phyloP scores from a whole-genome alignment of 768 basidiomycete genomes.

The Lactarius psammicola region DNA sequence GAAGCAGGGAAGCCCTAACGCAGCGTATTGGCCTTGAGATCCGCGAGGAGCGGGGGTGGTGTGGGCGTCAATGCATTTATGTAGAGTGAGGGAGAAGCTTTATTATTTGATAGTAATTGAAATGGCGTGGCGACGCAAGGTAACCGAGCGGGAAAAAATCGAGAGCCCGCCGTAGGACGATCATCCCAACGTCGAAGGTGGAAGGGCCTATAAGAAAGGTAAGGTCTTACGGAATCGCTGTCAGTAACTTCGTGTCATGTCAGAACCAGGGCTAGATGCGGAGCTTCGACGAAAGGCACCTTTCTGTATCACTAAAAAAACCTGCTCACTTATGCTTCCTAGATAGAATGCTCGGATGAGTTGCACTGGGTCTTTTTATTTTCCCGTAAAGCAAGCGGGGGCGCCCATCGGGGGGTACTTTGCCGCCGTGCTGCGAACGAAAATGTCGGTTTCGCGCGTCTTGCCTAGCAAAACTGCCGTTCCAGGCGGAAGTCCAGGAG shows the following conservation, averaged over 20 bases:
- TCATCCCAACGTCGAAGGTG: neutral
- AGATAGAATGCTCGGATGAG: slow-evolving; percentile 18
- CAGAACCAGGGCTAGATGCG: neutral
- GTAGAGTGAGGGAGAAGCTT: neutral
- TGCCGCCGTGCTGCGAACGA: slow-evolving; percentile 16
- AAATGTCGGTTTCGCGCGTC: slow-evolving; percentile 25
- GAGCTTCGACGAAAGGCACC: slow-evolving; percentile 5
- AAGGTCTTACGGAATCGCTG: neutral
- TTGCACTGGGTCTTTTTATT: slow-evolving; percentile 10
- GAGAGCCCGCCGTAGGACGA: neutral
- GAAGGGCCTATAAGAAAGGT: neutral
- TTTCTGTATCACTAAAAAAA: slow-evolving; percentile 3
- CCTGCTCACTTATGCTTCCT: slow-evolving; percentile 21
- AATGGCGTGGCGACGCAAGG: neutral
- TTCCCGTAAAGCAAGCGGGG: slow-evolving; percentile 2
- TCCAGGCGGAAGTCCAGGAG: neutral
- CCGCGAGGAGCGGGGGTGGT: neutral
- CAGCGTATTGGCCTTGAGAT: neutral
- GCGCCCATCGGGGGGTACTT: neutral
- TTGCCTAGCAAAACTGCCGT: slow-evolving; percentile 23
- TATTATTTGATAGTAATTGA: neutral
- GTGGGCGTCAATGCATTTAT: neutral
- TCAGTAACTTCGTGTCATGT: slow-evolving; percentile 12
- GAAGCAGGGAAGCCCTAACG: neutral
- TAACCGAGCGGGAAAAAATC: neutral